phyloP scores from a whole-genome alignment of 345 rosid genomes.

The Luvunga scandens region DNA sequence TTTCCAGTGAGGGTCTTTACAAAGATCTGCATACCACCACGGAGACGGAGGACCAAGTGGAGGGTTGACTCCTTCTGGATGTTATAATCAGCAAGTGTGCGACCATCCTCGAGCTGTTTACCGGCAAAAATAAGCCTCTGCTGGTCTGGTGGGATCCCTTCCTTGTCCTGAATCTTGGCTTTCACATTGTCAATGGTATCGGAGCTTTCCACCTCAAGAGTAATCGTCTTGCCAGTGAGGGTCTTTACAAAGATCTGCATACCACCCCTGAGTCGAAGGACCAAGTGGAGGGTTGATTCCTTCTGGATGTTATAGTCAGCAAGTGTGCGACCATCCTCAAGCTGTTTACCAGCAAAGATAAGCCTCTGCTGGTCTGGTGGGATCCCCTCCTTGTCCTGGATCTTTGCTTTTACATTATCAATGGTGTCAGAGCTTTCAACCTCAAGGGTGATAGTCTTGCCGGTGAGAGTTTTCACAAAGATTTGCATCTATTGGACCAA shows the following conservation, averaged over 20 bases:
- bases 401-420: slow-evolving; percentile 17
- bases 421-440: slow-evolving; percentile 13
- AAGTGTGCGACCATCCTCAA: slow-evolving; percentile 20
- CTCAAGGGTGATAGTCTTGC: slow-evolving; percentile 18
- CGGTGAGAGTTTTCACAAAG: slow-evolving; percentile 20
- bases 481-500: slow-evolving; percentile 9
- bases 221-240: slow-evolving; percentile 23
- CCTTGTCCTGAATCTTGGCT: slow-evolving; percentile 28
- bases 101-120: slow-evolving; percentile 26
- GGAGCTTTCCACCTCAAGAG: slow-evolving; percentile 24
- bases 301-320: slow-evolving; percentile 21
- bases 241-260: slow-evolving; percentile 30
- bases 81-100: slow-evolving; percentile 24
- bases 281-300: slow-evolving; percentile 21
- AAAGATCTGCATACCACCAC: slow-evolving; percentile 26
- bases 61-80: slow-evolving; percentile 29
- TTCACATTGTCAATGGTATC: slow-evolving; percentile 27
- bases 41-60: slow-evolving; percentile 22
- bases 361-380: slow-evolving; percentile 20
- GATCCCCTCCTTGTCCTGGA: slow-evolving; percentile 18
- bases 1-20: slow-evolving; percentile 22
- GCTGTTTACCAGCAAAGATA: slow-evolving; percentile 20
- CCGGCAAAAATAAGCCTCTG: slow-evolving; percentile 26
- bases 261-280: slow-evolving; percentile 19
- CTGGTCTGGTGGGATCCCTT: slow-evolving; percentile 28